Conservation (phyloP, 257 asterid genomes). For the Sherardia arvensis region DNA sequence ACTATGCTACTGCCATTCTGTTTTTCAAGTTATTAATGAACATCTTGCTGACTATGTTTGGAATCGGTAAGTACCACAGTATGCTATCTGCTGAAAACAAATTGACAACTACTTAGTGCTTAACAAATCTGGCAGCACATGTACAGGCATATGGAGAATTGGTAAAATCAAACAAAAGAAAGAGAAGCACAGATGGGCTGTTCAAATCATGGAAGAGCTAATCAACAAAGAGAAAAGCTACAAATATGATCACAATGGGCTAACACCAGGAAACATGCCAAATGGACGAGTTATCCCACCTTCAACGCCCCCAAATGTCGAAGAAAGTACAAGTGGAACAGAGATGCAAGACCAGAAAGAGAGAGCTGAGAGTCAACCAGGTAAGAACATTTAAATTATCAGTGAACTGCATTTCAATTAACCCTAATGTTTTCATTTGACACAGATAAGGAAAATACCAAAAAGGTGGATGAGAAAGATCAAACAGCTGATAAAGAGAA, state of each 20-base stretch:
- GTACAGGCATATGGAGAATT: not conserved
- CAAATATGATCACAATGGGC: conserved; percentile 1
- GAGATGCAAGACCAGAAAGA: not conserved
- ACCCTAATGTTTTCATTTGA: not conserved
- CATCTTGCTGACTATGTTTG: conserved; percentile 16
- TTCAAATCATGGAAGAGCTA: not conserved
- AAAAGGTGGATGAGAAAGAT: not conserved
- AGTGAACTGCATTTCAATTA: not conserved
- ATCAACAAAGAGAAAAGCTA: not conserved
- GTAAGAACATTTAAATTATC: not conserved
- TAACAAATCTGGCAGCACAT: not conserved
- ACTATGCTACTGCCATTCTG: conserved; percentile 9
- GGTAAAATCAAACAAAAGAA: not conserved
- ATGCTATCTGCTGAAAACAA: not conserved
- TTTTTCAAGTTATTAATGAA: conserved; percentile 10
- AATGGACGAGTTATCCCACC: not conserved
- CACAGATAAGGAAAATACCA: not conserved
- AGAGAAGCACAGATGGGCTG: conserved; percentile 1
- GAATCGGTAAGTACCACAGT: conserved; percentile 18
- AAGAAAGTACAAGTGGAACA: not conserved
- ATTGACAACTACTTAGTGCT: not conserved
- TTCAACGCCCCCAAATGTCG: not conserved
- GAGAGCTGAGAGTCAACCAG: conserved; percentile 5
- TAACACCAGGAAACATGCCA: not conserved
- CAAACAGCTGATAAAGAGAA: not conserved